These are phyloP conservation scores for Daldinia sp. DNA, from an alignment of 2,329 filamentous ascomycete genomes.

Conservation along the genomic window DNA sequence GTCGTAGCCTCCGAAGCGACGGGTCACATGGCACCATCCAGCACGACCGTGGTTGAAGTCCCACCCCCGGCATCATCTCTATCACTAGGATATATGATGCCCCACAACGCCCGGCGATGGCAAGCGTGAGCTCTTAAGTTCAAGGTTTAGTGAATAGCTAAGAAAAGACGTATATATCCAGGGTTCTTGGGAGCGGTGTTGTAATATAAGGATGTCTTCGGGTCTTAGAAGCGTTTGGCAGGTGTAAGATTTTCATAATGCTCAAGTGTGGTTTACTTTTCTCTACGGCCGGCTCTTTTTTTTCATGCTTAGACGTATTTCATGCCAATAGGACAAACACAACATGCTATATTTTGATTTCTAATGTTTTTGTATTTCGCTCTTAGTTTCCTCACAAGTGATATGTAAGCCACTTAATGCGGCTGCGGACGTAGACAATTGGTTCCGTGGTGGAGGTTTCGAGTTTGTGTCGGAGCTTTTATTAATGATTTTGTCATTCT, in stretches of 20 bases:
- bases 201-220: slow-evolving; percentile 18
- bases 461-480: too few species aligned
- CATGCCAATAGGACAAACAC: slow-evolving; percentile 9
- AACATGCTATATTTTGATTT: slow-evolving; percentile 1
- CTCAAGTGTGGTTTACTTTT: slow-evolving; percentile 25
- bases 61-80: slow-evolving; percentile 26
- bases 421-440: too few species aligned
- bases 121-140: slow-evolving; percentile 20
- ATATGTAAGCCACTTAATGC: too few species aligned
- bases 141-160: neutral
- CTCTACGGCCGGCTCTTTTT: slow-evolving; percentile 9
- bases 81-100: slow-evolving; percentile 32
- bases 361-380: neutral
- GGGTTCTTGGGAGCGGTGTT: slow-evolving; percentile 17
- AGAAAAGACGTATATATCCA: neutral
- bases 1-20: neutral
- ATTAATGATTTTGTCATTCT: too few species aligned
- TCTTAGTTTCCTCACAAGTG: too few species aligned
- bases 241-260: slow-evolving; percentile 32
- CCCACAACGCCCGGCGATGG: slow-evolving; percentile 30
- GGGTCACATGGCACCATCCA: slow-evolving; percentile 3
- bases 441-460: too few species aligned
- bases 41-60: neutral
- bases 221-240: slow-evolving; percentile 14
- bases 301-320: slow-evolving; percentile 10